Evolutionary conservation across 202 grass and related monocot species (phyloP).

Genomic region (Schoenoplectus tabernaemontani): DNA sequence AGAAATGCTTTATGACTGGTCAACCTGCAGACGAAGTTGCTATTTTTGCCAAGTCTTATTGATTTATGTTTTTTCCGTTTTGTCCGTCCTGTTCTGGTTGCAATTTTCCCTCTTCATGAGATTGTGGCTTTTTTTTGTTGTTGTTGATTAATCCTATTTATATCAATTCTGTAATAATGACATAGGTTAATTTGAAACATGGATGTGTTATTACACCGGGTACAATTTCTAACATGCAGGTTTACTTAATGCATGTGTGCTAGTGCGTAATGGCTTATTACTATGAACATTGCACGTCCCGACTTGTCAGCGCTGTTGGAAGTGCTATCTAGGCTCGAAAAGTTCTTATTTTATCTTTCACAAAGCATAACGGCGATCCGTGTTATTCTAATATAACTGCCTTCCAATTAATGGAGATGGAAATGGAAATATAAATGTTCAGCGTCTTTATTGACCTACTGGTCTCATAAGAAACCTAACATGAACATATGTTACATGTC

Average conservation of each 20-base stretch:
- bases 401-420: not conserved
- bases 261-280: not conserved
- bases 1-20: slow-evolving; percentile 96
- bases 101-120: slow-evolving; percentile 2
- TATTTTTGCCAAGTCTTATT: slow-evolving; percentile 91
- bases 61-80: not conserved
- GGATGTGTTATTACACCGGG: not conserved
- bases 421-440: not conserved
- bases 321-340: not conserved
- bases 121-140: not conserved
- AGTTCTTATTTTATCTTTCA: not conserved
- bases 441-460: not conserved
- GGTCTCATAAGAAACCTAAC: not conserved
- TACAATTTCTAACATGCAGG: not conserved
- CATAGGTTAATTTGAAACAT: not conserved
- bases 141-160: not conserved
- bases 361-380: not conserved
- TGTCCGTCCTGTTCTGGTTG: not conserved
- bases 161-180: not conserved
- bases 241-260: not conserved
- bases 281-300: not conserved
- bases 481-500: not conserved
- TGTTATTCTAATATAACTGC: not conserved
- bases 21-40: slow-evolving; percentile 77
- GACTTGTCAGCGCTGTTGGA: not conserved